Base-by-base conservation (phyloP, 2,329 filamentous ascomycete genomes). In the Madurella fahalii region DNA sequence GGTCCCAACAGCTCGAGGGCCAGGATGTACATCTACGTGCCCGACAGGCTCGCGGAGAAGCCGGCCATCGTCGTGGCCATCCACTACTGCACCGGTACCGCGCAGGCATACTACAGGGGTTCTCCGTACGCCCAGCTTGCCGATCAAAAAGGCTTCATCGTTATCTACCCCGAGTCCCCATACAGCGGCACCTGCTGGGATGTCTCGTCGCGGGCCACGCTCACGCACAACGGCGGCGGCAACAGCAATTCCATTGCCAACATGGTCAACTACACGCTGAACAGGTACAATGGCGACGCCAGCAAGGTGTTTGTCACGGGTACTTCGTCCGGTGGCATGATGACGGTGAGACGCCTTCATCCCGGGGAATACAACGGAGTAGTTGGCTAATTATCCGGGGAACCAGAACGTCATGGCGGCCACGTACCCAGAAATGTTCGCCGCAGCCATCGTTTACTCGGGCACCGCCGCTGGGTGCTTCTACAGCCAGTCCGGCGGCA, bases 181-280 rank as follows among this genome's bases (percentile, higher is more conserved):
- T 76, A 79, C 60, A 66, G 66, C n/a, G 79, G 71, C 12, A 69
- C 68, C 20, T 85, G 81, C 70, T 85, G 80, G 79, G 82, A 85
- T 57, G 81, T 84, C 2, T 76, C 75, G 13, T 78, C 75, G 17
- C 70, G 68, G 30, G 64, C 64, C 31, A 73, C 80, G 0, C 72
- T 85, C 2, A 78, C 74, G 2, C 81, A 82, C 61, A 72, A 79
- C 52, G 81, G 79, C 8, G 81, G 81, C 18, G 79, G 79, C 2
- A 78, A 85, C 65, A 79, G 74, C 47, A 76, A 77, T 41, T 73
- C 74, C 0, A 81, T 85, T 53, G 78, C 76, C 20, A 82, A 79
- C 63, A 84, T 85, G 81, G 80, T 84, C 45, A 71, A 68, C 40
- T 83, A 81, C 61, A 72, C 78, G 3, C 65, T 84, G n/a, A 58